phyloP scores from a whole-genome alignment of 1,139 yeast species.

The Taphrina deformans region DNA sequence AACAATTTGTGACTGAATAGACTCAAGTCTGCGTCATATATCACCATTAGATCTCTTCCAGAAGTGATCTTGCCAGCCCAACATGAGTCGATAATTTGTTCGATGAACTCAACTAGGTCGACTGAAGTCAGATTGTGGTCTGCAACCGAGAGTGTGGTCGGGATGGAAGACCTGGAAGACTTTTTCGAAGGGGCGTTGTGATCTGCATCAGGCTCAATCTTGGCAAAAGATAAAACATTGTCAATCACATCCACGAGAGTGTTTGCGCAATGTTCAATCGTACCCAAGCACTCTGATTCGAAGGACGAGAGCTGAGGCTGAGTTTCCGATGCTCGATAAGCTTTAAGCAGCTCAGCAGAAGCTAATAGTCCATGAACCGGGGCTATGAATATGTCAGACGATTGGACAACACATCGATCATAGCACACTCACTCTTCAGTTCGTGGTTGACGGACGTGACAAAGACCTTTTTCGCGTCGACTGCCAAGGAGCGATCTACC shows the following conservation, averaged over 20 bases:
- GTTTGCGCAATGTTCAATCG: constrained; percentile 31
- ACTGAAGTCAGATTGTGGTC: constrained; percentile 1
- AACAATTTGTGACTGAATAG: neutral
- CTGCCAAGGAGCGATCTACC: constrained; percentile 1
- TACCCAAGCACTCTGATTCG: constrained; percentile 15
- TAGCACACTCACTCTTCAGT: constrained; percentile 5
- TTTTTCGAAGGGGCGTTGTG: neutral
- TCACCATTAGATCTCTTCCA: constrained; percentile 1
- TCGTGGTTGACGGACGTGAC: constrained; percentile 19
- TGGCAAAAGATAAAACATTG: constrained; percentile 15
- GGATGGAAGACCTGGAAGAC: neutral
- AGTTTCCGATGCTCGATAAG: neutral
- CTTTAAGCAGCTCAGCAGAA: constrained; percentile 26
- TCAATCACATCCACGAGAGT: constrained; percentile 32
- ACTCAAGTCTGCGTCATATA: neutral
- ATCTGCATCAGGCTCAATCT: neutral
- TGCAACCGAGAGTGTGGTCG: neutral
- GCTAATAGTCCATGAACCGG: constrained; percentile 33
- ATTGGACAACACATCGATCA: neutral
- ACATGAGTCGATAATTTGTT: constrained; percentile 14
- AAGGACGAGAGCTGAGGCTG: constrained; percentile 6
- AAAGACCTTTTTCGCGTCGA: constrained; percentile 13
- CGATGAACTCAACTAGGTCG: constrained; percentile 11
- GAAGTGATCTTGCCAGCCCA: constrained; percentile 21
- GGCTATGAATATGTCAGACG: neutral